Base-by-base conservation (phyloP, 1,139 yeast species). In the Suhomyces taliae region DNA sequence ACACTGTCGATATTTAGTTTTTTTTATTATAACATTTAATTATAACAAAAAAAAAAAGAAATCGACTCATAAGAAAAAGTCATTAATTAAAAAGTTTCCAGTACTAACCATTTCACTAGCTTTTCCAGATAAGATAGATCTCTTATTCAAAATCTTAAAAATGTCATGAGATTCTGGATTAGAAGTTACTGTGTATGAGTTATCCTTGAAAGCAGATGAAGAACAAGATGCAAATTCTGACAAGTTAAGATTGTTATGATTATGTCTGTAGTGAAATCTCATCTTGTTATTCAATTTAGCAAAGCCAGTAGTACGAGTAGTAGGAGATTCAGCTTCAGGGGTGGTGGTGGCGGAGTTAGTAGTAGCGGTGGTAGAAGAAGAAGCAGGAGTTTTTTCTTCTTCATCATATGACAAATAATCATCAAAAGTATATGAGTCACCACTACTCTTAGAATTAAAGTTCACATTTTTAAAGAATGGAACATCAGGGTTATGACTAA, bases 41-140 rank as follows among this genome's bases (percentile, higher is more conserved):
- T 36, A 34, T 15, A 34, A 29, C 37, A 24, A 34, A 39, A 19
- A 19, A 19, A 19, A 19, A 19, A 38, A 40, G 32, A 8, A 14
- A n/a, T 36, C 39, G 27, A 29, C 34, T 50, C 43, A 74, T 56
- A 75, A 69, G 58, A 72, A 72, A 57, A 77, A 76, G 54, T 78
- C 82, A 57, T 76, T 75, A 56, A 76, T 67, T 53, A 76, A 61
- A 53, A 78, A 72, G 49, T 69, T 71, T 36, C 81, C 79, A 40
- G 78, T 69, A 48, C 81, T 75, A 47, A 79, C 76, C 79, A 79
- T 79, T 62, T 79, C 83, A 51, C 81, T 73, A 45, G 81, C 81
- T 55, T 70, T 74, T 47, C 83, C 83, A 35, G 78, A 66, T 53
- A 75, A 62, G 45, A 79, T 64, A 46, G 79, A 72, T 48, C 77